Percentiles rank a stretch among this genome's conserved stretches.
phyloP scores from a whole-genome alignment of 768 basidiomycete species.

The Leccinum arenicola region DNA sequence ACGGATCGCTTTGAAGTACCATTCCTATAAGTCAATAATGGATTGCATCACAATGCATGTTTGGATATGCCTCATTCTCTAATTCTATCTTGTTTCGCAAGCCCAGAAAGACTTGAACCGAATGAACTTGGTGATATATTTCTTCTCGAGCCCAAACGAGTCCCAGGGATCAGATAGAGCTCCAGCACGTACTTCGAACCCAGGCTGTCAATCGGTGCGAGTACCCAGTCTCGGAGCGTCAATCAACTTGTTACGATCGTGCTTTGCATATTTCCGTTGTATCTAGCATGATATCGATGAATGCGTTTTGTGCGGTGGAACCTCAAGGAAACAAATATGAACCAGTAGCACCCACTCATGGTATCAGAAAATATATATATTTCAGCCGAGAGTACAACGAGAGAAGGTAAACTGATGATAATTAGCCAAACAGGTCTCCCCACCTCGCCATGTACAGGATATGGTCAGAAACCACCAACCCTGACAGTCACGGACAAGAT shows the following conservation, averaged over 20 bases:
- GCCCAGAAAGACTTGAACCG: background rate
- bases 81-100: background rate
- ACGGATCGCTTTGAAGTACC: too few relatives aligned
- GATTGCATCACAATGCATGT: too few relatives aligned
- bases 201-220: background rate
- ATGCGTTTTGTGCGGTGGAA: background rate
- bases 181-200: background rate
- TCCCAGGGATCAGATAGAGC: background rate
- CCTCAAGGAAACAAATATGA: background rate
- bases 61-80: too few relatives aligned
- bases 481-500: background rate
- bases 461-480: constrained; percentile 2
- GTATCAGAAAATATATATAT: constrained; percentile 4
- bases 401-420: background rate
- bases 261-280: background rate
- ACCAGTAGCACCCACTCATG: too few relatives aligned
- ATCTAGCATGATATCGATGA: background rate
- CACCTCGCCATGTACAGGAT: constrained; percentile 4
- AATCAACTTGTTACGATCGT: too few relatives aligned
- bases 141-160: background rate
- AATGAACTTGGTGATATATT: too few relatives aligned
- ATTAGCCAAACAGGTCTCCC: constrained; percentile 6
- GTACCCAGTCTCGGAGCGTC: background rate
- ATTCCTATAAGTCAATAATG: too few relatives aligned
- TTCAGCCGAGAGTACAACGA: background rate